Evolutionary conservation across 768 basidiomycete genomes (phyloP).

Genomic region (Royoungia palumana): DNA sequence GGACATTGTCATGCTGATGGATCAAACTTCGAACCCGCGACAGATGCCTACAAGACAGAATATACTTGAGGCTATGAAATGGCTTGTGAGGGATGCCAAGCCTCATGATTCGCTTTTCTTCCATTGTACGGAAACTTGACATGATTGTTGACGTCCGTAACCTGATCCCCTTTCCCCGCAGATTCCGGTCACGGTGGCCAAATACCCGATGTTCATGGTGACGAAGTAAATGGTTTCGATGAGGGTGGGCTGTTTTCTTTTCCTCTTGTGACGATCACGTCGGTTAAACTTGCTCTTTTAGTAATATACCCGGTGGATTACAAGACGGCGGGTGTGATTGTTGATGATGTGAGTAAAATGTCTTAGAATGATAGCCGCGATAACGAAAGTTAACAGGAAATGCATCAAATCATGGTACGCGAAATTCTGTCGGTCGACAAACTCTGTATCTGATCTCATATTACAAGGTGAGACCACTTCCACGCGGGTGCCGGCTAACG

Average conservation of each 20-base stretch:
- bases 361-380: background rate
- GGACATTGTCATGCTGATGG: constrained; percentile 57
- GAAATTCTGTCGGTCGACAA: background rate
- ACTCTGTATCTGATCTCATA: background rate
- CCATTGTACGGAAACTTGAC: constrained; percentile 45
- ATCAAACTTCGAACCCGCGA: constrained; percentile 41
- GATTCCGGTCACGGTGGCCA: constrained; percentile 98
- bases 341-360: constrained; percentile 63
- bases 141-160: background rate
- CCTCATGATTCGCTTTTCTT: constrained; percentile 75
- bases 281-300: constrained; percentile 20
- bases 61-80: constrained; percentile 56
- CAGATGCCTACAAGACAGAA: constrained; percentile 51
- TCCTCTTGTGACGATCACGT: background rate
- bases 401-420: constrained; percentile 43
- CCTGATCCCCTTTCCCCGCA: constrained; percentile 22
- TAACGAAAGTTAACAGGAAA: constrained; percentile 25
- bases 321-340: constrained; percentile 68
- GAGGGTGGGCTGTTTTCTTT: constrained; percentile 49
- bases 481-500: constrained; percentile 65
- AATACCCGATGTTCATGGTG: constrained; percentile 70
- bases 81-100: constrained; percentile 67
- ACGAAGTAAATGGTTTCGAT: constrained; percentile 77
- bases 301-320: constrained; percentile 91
- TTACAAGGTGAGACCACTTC: constrained; percentile 48